Conservation (phyloP, 306 rosid genomes). For the Trifolium repens region DNA sequence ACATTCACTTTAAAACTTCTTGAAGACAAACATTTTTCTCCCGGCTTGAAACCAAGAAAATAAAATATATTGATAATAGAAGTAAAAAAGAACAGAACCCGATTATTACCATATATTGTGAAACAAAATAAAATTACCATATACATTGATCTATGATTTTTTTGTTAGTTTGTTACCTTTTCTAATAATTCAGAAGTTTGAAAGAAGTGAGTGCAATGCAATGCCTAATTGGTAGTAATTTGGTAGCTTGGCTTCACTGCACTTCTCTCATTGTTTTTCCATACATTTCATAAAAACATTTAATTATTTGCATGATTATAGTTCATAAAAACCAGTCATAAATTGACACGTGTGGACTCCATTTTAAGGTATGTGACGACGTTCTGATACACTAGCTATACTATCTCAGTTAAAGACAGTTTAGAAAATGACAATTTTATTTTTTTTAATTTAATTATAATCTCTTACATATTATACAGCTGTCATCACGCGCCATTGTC, state of each 20-base stretch:
- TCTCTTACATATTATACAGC: constrained; percentile 31
- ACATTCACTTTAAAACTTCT: no score
- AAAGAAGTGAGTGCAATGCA: neutral
- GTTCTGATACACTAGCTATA: constrained; percentile 43
- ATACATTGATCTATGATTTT: neutral
- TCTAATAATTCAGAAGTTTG: neutral
- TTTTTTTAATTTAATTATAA: constrained; percentile 12
- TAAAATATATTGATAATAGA: neutral
- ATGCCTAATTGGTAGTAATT: neutral
- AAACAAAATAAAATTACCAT: neutral
- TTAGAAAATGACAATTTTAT: constrained; percentile 44
- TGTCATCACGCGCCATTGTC: constrained; percentile 45
- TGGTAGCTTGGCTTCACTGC: constrained; percentile 9
- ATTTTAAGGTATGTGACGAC: constrained; percentile 64
- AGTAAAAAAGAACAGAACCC: neutral
- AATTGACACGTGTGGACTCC: constrained; percentile 52
- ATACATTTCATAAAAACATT: neutral
- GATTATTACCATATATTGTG: constrained; percentile 4
- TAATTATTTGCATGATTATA: constrained; percentile 20
- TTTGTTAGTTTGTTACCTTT: neutral
- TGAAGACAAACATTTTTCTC: no score
- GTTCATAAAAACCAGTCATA: constrained; percentile 28
- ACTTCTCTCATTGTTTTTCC: constrained; percentile 1
- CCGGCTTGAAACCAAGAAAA: no score
- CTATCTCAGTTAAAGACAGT: constrained; percentile 35